phyloP scores from a whole-genome alignment of 2,329 filamentous ascomycete genomes.

The Tympanopsis confertula region DNA sequence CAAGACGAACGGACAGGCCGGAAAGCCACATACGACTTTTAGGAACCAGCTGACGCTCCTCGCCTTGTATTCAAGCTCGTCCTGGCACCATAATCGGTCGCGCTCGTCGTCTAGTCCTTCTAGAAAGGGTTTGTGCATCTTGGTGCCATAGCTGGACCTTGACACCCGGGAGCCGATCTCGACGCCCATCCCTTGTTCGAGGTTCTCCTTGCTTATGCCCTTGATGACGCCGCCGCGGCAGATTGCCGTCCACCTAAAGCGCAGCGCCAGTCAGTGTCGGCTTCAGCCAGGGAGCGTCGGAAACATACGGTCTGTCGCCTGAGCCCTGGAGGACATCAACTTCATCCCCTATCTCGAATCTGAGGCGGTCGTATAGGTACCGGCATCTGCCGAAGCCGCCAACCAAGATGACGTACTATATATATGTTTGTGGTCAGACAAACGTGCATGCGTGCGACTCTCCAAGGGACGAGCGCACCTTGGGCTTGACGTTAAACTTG shows the following conservation, averaged over 20 bases:
- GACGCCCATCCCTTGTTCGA: background rate
- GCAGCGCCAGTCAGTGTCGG: background rate
- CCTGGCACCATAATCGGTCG: background rate
- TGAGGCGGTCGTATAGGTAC: conserved; percentile 13
- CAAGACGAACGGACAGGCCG: background rate
- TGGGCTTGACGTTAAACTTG: conserved; percentile 9
- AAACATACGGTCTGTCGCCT: conserved; percentile 19
- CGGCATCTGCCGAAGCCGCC: conserved; percentile 23
- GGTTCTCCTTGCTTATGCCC: background rate
- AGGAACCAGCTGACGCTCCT: background rate
- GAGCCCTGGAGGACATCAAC: conserved; percentile 16
- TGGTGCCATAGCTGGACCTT: background rate
- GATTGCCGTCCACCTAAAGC: conserved; percentile 21
- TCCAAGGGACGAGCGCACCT: conserved; percentile 8
- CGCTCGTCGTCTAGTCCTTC: background rate
- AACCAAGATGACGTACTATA: conserved; percentile 22
- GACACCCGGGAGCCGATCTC: background rate
- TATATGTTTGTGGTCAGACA: background rate
- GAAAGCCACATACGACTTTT: background rate
- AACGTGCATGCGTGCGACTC: background rate
- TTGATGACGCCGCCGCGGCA: conserved; percentile 17
- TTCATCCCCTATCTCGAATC: background rate
- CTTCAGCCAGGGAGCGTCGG: background rate
- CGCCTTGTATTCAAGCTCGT: background rate
- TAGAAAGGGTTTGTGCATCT: background rate